Base-by-base conservation (phyloP, 192 early-diverging fungal genomes). In the Backusella parvicylindrica region DNA sequence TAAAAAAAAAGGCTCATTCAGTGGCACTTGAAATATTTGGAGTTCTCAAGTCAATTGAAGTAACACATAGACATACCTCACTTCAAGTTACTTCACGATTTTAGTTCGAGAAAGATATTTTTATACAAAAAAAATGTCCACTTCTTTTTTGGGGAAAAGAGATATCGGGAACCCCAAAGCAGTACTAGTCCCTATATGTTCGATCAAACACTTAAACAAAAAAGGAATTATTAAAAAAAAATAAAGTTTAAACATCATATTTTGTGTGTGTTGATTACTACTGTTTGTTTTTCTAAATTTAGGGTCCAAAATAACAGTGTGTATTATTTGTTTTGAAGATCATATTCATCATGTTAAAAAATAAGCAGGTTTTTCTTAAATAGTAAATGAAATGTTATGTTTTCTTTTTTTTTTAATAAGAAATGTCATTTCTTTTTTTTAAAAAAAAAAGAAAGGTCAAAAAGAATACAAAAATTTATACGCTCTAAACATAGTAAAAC, bases 251-350 rank as follows among this genome's bases (percentile, higher is more conserved):
- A 18, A 6, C 6, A 47, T 3, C 15, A 47, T 47, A 47, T n/a
- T 47, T 47, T 47, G n/a, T n/a, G 8, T 38, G 11, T 26, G 2
- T 12, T 56, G n/a, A 56, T 56, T 11, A 56, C 3, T 56, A 56
- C 53, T 56, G 53, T 60, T 60, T 60, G 3, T 28, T 23, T 60
- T 60, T 23, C 53, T 28, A 28, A 26, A 26, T 56, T 28, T 60
- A 60, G 53, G 21, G 21, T 28, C 53, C 21, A 30, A 60, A 60
- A 12, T 60, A 60, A 60, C 53, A 60, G 53, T 60, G 53, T 60
- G 26, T 28, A 28, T 60, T 60, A 60, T 60, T 60, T 60, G 53
- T 60, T 60, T 60, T 60, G 53, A 60, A 60, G 53, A 60, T 60
- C 53, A 60, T 28, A 28, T 60, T 23, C 23, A 28, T 23, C 50